A percentile compares a stretch with the other conserved stretches of the same genome.
Conservation (phyloP, 441 rosid species). For the Mallotus repandus region DNA sequence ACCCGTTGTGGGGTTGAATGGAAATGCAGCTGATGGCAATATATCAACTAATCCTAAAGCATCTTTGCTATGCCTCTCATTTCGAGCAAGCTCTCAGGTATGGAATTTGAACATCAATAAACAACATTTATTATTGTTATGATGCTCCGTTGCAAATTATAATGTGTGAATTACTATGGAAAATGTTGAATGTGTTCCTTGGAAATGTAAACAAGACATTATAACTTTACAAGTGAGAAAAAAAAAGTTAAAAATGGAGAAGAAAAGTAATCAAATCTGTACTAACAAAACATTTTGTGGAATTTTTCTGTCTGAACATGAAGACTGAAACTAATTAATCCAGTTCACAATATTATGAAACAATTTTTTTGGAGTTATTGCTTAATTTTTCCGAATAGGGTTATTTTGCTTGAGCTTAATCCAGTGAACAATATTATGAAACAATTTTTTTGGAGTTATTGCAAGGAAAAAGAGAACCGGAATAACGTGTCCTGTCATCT, state of each 20-base stretch:
- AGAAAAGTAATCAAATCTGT: not conserved
- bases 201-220: too few species aligned
- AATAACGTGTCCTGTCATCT: too few species aligned
- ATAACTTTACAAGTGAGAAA: not conserved
- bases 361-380: too few species aligned
- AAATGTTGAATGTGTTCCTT: not conserved
- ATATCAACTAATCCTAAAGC: slow-evolving; percentile 42
- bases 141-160: not conserved
- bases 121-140: not conserved
- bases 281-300: not conserved
- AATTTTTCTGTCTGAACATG: not conserved
- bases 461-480: too few species aligned
- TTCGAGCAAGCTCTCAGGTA: slow-evolving; percentile 86
- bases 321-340: not conserved
- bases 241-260: not conserved
- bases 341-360: too few species aligned
- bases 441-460: too few species aligned
- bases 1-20: slow-evolving; percentile 40
- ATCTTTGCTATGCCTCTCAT: slow-evolving; percentile 72
- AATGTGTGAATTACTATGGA: not conserved
- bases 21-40: slow-evolving; percentile 30
- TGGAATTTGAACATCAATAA: slow-evolving; percentile 1
- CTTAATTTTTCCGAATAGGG: too few species aligned
- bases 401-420: too few species aligned
- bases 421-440: too few species aligned